Evolutionary conservation across 2,329 filamentous ascomycete genomes (phyloP).

Genomic region (Aspergillus sp.): DNA sequence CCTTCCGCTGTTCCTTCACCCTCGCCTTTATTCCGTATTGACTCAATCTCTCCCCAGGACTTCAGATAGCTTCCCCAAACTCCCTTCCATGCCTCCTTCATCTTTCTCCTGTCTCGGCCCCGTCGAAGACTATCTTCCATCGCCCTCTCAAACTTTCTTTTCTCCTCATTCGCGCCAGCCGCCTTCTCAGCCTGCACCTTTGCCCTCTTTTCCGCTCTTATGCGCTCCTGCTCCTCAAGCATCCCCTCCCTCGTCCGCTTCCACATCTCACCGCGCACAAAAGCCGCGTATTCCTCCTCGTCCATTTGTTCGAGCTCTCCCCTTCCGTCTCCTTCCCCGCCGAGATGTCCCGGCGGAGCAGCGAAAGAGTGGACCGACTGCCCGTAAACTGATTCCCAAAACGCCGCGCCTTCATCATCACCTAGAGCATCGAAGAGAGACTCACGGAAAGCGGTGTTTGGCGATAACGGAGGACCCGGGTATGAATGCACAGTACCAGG

Average conservation of each 20-base stretch:
- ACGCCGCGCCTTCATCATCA: constrained; percentile 91
- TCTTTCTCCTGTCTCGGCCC: constrained; percentile 60
- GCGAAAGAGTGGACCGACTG: constrained; percentile 86
- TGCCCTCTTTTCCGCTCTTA: constrained; percentile 53
- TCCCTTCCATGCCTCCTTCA: constrained; percentile 48
- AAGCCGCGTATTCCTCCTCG: constrained; percentile 86
- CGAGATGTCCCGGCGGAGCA: constrained; percentile 40
- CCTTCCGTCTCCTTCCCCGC: constrained; percentile 38
- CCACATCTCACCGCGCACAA: constrained; percentile 90
- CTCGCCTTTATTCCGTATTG: constrained; percentile 17
- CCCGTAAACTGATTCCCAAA: constrained; percentile 96
- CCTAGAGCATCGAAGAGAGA: constrained; percentile 96
- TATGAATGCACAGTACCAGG: neutral
- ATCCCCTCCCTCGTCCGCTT: constrained; percentile 87
- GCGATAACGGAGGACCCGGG: constrained; percentile 48
- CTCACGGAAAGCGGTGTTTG: constrained; percentile 80
- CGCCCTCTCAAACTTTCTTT: constrained; percentile 55
- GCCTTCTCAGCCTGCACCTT: constrained; percentile 46
- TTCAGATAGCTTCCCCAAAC: constrained; percentile 65
- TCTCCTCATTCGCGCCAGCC: constrained; percentile 20
- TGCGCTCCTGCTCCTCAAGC: constrained; percentile 69
- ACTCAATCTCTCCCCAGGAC: constrained; percentile 60
- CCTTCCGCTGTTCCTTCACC: constrained; percentile 38
- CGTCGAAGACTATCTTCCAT: constrained; percentile 69
- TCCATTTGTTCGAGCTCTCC: constrained; percentile 73